phyloP scores from a whole-genome alignment of 179 eudicot genomes.

The Beta macrorhiza region DNA sequence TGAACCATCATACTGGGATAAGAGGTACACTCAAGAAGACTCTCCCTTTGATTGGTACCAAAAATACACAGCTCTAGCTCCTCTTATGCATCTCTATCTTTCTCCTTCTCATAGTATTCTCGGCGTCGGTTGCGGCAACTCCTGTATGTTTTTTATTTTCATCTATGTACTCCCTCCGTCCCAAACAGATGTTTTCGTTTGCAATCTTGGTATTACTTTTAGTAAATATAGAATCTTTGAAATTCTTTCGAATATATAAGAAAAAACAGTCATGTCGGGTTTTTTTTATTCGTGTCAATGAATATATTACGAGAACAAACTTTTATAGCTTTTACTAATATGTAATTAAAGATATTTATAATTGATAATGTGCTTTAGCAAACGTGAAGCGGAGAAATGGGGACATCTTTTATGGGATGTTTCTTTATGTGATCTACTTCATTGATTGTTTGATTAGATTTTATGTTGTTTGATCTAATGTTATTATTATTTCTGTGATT shows the following conservation, averaged over 20 bases:
- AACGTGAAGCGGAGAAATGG: no score
- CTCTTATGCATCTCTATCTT: conserved; percentile 58
- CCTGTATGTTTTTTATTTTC: conserved; percentile 34
- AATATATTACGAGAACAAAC: no score
- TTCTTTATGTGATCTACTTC: no score
- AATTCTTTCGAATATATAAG: neutral
- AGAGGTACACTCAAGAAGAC: conserved; percentile 52
- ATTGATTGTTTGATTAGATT: no score
- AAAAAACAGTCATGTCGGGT: neutral
- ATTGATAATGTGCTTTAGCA: no score
- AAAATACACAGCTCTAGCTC: conserved; percentile 56
- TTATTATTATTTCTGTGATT: neutral
- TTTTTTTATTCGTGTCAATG: no score
- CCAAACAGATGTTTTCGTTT: neutral
- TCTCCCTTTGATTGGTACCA: conserved; percentile 84
- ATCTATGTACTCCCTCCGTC: neutral
- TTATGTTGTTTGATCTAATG: no score
- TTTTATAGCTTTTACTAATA: no score
- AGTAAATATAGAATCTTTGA: neutral
- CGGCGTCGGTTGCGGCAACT: conserved; percentile 72
- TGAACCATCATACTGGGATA: conserved; percentile 77
- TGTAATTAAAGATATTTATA: no score
- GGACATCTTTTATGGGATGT: no score
- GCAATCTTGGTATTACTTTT: neutral
- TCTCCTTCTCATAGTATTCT: conserved; percentile 45